Evolutionary conservation across 257 asterid genomes (phyloP).

Genomic region (Gentiana macrophylla): DNA sequence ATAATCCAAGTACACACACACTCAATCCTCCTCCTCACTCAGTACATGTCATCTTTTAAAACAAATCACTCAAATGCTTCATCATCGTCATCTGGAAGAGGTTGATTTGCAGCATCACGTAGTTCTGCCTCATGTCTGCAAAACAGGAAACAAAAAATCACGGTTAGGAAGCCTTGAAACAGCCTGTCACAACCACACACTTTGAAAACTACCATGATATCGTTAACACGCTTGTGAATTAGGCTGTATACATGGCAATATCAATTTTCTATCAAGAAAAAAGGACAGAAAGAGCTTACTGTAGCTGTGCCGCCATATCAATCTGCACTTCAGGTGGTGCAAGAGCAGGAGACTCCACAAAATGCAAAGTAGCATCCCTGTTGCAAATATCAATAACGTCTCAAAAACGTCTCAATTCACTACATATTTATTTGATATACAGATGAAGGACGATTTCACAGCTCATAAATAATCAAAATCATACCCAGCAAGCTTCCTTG

Average conservation of each 20-base stretch:
- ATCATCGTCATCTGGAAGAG: constrained; percentile 84
- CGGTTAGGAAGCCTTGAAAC: no score
- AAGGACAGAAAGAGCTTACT: constrained; percentile 22
- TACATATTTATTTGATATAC: no score
- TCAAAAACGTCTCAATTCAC: not conserved
- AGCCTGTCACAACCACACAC: no score
- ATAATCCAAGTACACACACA: no score
- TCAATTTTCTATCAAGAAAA: constrained; percentile 11
- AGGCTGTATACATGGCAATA: not conserved
- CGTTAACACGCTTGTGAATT: no score
- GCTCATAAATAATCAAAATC: constrained; percentile 4
- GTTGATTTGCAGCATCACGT: constrained; percentile 44
- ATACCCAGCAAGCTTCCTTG: constrained; percentile 90
- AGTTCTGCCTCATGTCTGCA: constrained; percentile 71
- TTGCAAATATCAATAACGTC: no score
- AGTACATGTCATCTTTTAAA: no score
- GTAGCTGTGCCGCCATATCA: constrained; percentile 65
- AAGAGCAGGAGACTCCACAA: constrained; percentile 87
- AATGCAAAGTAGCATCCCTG: constrained; percentile 68
- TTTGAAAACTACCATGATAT: not conserved
- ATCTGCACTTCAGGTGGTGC: constrained; percentile 87
- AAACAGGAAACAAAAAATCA: not conserved
- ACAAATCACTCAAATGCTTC: constrained; percentile 47
- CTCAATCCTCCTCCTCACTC: no score
- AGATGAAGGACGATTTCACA: no score